phyloP scores from a whole-genome alignment of 2,329 filamentous ascomycete genomes.

The Beauveria sp. region DNA sequence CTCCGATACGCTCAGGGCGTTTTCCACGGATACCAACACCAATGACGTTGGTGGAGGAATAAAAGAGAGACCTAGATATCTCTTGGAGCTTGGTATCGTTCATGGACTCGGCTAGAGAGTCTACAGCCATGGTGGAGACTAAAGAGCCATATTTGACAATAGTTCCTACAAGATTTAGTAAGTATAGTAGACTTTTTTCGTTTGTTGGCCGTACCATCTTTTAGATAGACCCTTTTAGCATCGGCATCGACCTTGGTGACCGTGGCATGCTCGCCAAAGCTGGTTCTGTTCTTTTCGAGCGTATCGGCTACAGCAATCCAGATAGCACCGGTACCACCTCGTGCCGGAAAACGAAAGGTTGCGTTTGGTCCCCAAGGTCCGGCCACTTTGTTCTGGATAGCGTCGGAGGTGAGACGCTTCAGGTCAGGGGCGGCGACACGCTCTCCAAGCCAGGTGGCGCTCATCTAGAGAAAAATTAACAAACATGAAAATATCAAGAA shows the following conservation, averaged over 20 bases:
- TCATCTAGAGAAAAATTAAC: constrained; percentile 58
- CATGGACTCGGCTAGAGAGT: constrained; percentile 72
- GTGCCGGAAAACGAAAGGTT: constrained; percentile 88
- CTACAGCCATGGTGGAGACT: constrained; percentile 83
- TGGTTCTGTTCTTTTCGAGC: constrained; percentile 72
- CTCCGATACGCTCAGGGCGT: constrained; percentile 90
- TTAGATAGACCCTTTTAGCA: constrained; percentile 66
- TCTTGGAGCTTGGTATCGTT: constrained; percentile 74
- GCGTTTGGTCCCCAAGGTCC: constrained; percentile 92
- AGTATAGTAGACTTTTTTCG: no score
- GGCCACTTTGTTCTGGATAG: constrained; percentile 81
- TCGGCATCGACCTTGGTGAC: constrained; percentile 75
- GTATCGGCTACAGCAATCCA: constrained; percentile 91
- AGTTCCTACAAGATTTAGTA: constrained; percentile 31
- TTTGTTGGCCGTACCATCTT: constrained; percentile 45
- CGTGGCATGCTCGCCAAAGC: constrained; percentile 68
- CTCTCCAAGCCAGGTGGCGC: constrained; percentile 90
- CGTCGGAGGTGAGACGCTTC: constrained; percentile 79
- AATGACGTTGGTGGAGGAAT: constrained; percentile 94
- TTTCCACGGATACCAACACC: constrained; percentile 88
- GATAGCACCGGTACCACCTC: constrained; percentile 85
- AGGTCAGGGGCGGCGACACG: constrained; percentile 86
- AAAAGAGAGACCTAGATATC: constrained; percentile 86
- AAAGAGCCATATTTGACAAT: constrained; percentile 79
- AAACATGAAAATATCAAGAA: background rate